Base-by-base conservation (phyloP, 2,329 filamentous ascomycete genomes). In the Cordyceps militaris region DNA sequence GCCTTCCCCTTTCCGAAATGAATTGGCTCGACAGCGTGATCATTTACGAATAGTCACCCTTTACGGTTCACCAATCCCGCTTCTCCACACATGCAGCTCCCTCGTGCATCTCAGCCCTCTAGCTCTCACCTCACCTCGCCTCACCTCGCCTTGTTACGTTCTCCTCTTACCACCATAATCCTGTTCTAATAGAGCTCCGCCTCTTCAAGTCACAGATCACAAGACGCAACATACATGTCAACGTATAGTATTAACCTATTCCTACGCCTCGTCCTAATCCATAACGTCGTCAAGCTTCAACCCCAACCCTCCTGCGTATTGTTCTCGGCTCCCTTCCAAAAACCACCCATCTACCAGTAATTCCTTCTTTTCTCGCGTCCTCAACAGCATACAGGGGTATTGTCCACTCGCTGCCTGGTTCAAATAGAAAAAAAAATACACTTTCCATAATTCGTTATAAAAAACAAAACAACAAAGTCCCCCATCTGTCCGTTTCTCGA, bases 401-500 rank as follows among this genome's bases (percentile, higher is more conserved):
- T 47, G 42, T 32, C 42, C 26, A 48, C 23, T 56, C 52, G 52
- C 43, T 48, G 52, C 43, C 43, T 40, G 34, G 43, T 47, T 43
- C 26, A 43, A 53, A 32, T 16, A 32, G 3, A 30, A 32, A 43
- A 43, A 28, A 46, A 47, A 47, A 38, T 1, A 30, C 3, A 24
- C 10, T 28, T 40, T 48, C 52, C 52, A 56, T 56, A 56, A 56
- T 56, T 56, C 52, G 52, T 56, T 32, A 56, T 47, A 38, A 55
- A 55, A 47, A 46, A 36, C 23, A 48, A 32, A 53, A 28, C 26
- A 24, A 44, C 50, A n/a, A 34, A n/a, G n/a, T n/a, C 21, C 52
- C 28, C 43, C 52, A 47, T 47, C 19, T 30, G 30, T 24, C 32
- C 38, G 5, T 47, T 14, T 52, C 10, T 11, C 5, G 24, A 21